Evolutionary conservation across 1,284 basidiomycete species (phyloP).

Genomic region (Rhodotorula sp.): DNA sequence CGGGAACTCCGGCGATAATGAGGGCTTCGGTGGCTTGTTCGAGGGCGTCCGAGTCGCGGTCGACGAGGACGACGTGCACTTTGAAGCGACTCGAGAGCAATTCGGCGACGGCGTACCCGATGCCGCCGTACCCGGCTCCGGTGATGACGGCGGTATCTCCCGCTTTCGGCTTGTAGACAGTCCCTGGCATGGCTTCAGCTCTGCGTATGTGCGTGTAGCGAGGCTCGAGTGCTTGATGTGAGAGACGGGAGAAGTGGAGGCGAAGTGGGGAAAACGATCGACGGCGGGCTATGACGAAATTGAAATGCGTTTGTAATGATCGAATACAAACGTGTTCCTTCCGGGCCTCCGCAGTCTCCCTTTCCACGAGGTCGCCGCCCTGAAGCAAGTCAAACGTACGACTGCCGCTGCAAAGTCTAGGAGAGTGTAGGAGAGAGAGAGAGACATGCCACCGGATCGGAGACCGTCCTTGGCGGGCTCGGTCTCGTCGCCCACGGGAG

Average conservation of each 20-base stretch:
- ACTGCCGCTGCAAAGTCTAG: too few species aligned
- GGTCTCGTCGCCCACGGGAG: too few species aligned
- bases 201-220: not conserved
- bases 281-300: too few species aligned
- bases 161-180: not conserved
- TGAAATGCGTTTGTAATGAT: too few species aligned
- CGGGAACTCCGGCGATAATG: conserved; percentile 16
- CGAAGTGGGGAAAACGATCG: not conserved
- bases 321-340: too few species aligned
- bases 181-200: not conserved
- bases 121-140: conserved; percentile 40
- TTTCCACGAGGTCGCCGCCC: too few species aligned
- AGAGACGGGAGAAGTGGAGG: not conserved
- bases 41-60: conserved; percentile 25
- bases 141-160: conserved; percentile 36
- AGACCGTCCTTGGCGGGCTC: too few species aligned
- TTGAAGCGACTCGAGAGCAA: conserved; percentile 23
- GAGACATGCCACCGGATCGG: too few species aligned
- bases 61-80: conserved; percentile 37
- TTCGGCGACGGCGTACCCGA: conserved; percentile 37
- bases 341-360: too few species aligned
- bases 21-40: conserved; percentile 4
- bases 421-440: too few species aligned
- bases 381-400: too few species aligned
- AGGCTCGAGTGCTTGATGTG: too few species aligned